Conservation (phyloP, 768 basidiomycete species). For the Paxillus ammoniavirescens region DNA sequence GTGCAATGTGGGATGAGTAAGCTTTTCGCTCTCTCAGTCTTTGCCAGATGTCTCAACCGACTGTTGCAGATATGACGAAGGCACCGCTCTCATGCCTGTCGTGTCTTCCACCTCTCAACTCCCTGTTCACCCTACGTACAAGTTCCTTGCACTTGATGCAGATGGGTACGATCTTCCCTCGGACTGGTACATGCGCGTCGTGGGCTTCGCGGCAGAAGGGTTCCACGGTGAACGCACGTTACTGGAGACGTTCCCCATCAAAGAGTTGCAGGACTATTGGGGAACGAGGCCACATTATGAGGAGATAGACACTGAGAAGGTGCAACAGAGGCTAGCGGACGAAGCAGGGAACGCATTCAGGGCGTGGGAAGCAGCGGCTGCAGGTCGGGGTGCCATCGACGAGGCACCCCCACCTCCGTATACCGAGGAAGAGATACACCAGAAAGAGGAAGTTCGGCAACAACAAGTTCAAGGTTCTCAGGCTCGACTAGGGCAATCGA, state of each 20-base stretch:
- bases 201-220: constrained; percentile 68
- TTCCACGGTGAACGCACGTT: constrained; percentile 64
- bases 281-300: constrained; percentile 58
- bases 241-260: constrained; percentile 61
- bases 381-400: constrained; percentile 33
- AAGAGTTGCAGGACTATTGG: constrained; percentile 79
- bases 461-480: neutral
- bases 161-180: constrained; percentile 76
- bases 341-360: constrained; percentile 35
- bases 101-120: constrained; percentile 56
- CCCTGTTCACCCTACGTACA: constrained; percentile 57
- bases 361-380: constrained; percentile 37
- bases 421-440: constrained; percentile 41
- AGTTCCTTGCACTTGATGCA: constrained; percentile 71
- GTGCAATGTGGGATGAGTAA: constrained; percentile 88
- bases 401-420: constrained; percentile 72
- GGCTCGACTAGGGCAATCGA: neutral
- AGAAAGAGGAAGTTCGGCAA: neutral
- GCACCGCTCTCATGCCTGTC: constrained; percentile 78
- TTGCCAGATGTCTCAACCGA: neutral
- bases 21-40: constrained; percentile 12
- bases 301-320: constrained; percentile 13
- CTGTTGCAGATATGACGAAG: constrained; percentile 70
- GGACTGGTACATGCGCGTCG: constrained; percentile 87
- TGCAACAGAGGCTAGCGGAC: constrained; percentile 25